phyloP scores from a whole-genome alignment of 2,329 filamentous ascomycete genomes.

The Akanthomyces dipterigenus region DNA sequence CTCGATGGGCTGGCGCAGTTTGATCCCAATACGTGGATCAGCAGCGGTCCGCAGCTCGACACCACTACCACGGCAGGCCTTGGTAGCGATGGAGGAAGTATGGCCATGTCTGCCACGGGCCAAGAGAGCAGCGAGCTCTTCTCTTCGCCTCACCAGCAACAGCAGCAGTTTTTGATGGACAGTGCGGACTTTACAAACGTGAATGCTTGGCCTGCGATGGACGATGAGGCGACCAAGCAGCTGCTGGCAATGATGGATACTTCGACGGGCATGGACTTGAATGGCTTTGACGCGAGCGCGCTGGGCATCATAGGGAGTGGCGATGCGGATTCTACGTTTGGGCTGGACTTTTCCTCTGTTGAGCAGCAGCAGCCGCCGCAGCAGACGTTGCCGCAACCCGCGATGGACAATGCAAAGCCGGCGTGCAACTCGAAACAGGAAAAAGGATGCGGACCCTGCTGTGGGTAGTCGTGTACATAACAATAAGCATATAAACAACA shows the following conservation, averaged over 20 bases:
- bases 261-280: neutral
- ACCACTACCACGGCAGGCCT: neutral
- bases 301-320: neutral
- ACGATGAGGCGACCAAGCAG: conserved; percentile 1
- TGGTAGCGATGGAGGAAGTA: neutral
- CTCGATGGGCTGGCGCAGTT: neutral
- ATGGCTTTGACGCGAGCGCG: neutral
- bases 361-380: neutral
- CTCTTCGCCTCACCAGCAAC: neutral
- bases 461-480: neutral
- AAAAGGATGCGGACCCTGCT: conserved; percentile 2
- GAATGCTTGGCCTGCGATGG: conserved; percentile 4
- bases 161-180: neutral
- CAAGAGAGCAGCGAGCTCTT: neutral
- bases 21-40: neutral
- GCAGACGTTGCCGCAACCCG: neutral
- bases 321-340: neutral
- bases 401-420: neutral
- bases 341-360: neutral
- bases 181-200: neutral
- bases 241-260: conserved; percentile 5
- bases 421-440: neutral
- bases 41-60: neutral
- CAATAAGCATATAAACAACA: neutral
- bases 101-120: neutral